These are phyloP conservation scores for Chrysoporthe austroafricana DNA, from an alignment of 2,329 filamentous ascomycete genomes.

Conservation along the genomic window DNA sequence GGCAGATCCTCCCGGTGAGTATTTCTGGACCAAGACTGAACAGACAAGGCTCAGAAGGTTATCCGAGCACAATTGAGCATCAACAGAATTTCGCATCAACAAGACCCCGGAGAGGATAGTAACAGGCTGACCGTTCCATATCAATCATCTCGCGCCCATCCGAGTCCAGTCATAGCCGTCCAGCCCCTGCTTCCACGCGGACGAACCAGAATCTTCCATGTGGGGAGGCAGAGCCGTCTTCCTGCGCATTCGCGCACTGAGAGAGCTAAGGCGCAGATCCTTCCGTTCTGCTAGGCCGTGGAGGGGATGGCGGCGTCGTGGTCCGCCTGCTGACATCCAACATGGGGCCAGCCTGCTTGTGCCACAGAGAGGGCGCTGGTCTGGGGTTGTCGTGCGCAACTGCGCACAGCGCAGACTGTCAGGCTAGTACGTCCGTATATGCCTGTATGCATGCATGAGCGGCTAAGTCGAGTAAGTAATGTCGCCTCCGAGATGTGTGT, in stretches of 20 bases:
- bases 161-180: conserved; percentile 22
- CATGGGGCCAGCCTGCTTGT: neutral
- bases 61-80: conserved; percentile 27
- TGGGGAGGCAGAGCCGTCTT: conserved; percentile 3
- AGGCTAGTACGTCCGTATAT: neutral
- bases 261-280: neutral
- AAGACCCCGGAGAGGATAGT: neutral
- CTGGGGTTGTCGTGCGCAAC: neutral
- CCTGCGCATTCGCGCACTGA: conserved; percentile 21
- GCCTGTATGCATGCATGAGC: neutral
- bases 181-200: conserved; percentile 15
- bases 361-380: neutral
- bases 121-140: neutral
- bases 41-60: neutral
- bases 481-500: neutral
- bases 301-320: neutral
- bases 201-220: conserved; percentile 25
- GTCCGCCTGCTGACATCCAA: neutral
- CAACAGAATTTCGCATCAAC: conserved; percentile 24
- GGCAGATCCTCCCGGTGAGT: neutral
- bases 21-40: conserved; percentile 4
- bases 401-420: conserved; percentile 13
- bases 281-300: neutral
- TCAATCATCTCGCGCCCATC: conserved; percentile 17
- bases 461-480: neutral